Conservation (phyloP, 176 grass and related monocot species). For the Oryza australiensis region DNA sequence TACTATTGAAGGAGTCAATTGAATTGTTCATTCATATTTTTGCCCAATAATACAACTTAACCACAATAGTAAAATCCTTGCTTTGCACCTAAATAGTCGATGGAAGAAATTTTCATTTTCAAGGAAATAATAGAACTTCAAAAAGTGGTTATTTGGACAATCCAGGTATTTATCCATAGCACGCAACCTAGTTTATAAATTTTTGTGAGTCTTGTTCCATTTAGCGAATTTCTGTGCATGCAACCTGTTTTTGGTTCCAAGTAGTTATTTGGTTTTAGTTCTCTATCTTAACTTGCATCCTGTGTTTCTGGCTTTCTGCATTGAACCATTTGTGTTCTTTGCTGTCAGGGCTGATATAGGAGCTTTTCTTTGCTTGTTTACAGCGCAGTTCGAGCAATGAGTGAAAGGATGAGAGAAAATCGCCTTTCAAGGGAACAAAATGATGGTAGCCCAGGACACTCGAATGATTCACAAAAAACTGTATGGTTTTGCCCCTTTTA, state of each 20-base stretch:
- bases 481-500: conserved; percentile 41
- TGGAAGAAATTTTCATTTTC: background rate
- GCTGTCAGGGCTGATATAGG: background rate
- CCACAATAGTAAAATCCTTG: background rate
- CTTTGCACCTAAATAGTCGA: background rate
- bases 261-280: conserved; percentile 8
- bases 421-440: conserved; percentile 53
- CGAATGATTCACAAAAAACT: conserved; percentile 56
- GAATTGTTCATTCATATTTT: background rate
- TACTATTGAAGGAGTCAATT: background rate
- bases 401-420: conserved; percentile 82
- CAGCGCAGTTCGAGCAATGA: conserved; percentile 87
- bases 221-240: background rate
- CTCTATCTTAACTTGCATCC: background rate
- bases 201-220: background rate
- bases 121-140: background rate
- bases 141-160: background rate
- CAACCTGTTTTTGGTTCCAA: background rate
- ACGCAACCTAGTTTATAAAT: background rate
- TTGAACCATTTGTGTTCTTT: conserved; percentile 5
- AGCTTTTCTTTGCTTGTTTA: conserved; percentile 30
- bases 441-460: conserved; percentile 55
- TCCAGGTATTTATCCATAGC: background rate
- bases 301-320: background rate
- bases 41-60: conserved; percentile 5